Evolutionary conservation across 148 eudicot genomes (phyloP).

Genomic region (Hydrangea macrophylla): DNA sequence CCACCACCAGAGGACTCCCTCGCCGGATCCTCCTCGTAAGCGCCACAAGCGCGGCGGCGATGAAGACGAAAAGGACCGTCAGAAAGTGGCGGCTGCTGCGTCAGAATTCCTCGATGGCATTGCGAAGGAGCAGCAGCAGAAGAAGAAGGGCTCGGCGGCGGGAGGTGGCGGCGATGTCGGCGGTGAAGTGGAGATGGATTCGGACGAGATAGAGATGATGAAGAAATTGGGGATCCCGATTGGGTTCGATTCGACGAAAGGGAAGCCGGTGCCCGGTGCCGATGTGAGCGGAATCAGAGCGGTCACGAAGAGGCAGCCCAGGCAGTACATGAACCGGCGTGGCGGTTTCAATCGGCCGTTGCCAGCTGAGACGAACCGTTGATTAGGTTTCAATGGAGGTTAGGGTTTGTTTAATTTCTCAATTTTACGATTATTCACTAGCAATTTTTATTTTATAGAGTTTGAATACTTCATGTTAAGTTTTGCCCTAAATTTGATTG

Average conservation of each 20-base stretch:
- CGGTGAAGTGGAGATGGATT: constrained; percentile 33
- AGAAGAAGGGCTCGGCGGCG: constrained; percentile 26
- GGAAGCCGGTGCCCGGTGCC: constrained; percentile 78
- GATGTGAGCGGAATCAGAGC: constrained; percentile 84
- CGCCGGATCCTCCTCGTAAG: constrained; percentile 54
- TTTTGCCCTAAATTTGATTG: neutral
- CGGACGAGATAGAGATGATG: constrained; percentile 91
- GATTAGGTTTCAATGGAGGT: constrained; percentile 11
- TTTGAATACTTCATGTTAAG: neutral
- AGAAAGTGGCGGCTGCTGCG: constrained; percentile 26
- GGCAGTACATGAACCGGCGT: constrained; percentile 96
- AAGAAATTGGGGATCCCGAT: constrained; percentile 83
- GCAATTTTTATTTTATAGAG: neutral
- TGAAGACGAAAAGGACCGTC: constrained; percentile 33
- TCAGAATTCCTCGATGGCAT: constrained; percentile 56
- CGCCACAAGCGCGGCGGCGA: constrained; percentile 41
- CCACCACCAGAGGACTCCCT: constrained; percentile 39
- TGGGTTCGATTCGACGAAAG: constrained; percentile 92
- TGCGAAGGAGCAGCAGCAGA: constrained; percentile 45
- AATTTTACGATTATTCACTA: neutral
- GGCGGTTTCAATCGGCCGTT: constrained; percentile 97
- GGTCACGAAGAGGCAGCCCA: constrained; percentile 84
- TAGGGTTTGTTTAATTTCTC: constrained; percentile 18
- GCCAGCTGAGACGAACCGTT: constrained; percentile 88
- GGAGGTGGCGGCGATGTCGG: constrained; percentile 11